These are phyloP conservation scores for Cladobotryum mycophilum DNA, from an alignment of 2,329 filamentous ascomycete species.

Conservation along the genomic window DNA sequence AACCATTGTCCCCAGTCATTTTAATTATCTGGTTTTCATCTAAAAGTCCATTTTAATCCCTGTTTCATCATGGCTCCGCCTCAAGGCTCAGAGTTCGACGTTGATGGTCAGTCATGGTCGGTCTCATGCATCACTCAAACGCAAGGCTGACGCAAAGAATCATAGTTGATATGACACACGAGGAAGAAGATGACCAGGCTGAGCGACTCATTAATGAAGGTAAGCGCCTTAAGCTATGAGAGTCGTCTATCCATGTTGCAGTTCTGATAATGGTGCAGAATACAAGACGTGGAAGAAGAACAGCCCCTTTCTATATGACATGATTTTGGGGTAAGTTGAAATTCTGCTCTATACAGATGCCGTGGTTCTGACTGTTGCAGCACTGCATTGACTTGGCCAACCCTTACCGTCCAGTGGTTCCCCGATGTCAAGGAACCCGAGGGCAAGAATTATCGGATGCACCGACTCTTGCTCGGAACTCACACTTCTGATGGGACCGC, in stretches of 20 bases:
- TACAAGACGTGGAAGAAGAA: slow-evolving; percentile 99
- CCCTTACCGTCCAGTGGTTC: slow-evolving; percentile 95
- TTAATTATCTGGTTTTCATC: background rate
- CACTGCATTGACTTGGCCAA: slow-evolving; percentile 94
- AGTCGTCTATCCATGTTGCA: background rate
- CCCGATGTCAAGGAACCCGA: slow-evolving; percentile 86
- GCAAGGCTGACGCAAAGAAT: background rate
- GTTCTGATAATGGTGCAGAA: slow-evolving; percentile 45
- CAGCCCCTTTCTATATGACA: slow-evolving; percentile 94
- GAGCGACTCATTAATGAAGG: slow-evolving; percentile 94
- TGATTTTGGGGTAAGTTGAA: slow-evolving; percentile 68
- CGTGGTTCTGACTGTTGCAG: slow-evolving; percentile 31
- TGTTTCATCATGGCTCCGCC: slow-evolving; percentile 29
- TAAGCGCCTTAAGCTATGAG: slow-evolving; percentile 26
- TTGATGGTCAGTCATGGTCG: slow-evolving; percentile 25
- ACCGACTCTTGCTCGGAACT: slow-evolving; percentile 87
- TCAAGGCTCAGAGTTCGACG: slow-evolving; percentile 29
- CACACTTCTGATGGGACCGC: slow-evolving; percentile 81
- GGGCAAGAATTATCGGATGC: slow-evolving; percentile 79
- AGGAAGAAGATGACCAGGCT: slow-evolving; percentile 66
- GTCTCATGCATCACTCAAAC: background rate
- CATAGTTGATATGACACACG: slow-evolving; percentile 41
- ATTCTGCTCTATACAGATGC: background rate
- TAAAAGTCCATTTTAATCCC: background rate
- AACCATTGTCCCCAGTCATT: background rate